Evolutionary conservation across 2,329 filamentous ascomycete species (phyloP), one percentile per base, ranked within the genome.

Genomic region (Lecanicillium sp.): DNA sequence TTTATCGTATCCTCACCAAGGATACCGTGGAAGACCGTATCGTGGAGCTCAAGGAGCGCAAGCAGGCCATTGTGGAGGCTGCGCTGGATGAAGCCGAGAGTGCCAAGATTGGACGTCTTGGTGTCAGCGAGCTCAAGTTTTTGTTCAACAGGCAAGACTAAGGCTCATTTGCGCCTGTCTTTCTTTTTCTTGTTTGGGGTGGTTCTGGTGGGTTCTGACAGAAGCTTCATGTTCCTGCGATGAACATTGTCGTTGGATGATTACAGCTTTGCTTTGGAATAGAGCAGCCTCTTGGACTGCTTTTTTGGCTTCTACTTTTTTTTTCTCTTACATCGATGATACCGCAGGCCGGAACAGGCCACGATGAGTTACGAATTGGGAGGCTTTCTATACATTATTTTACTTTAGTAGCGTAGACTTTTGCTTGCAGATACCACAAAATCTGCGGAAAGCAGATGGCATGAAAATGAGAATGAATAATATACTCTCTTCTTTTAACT

Each of bases 21-120:
- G 72, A 77, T 5, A 95, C 89, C 0, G 84, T 96, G 2, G 89
- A 96, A 58, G 88, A 95, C 54, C 78, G 88, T 7, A 95, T 96
- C 46, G 66, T 90, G 22, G 71, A 70, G 17, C 64, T 95, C 13
- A 88, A 95, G 56, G 76, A 89, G 37, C 71, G 77, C 57, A 96
- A 95, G 66, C 76, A 83, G 17, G 69, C 75, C 31, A 66, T 94
- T 28, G 86, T 95, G 28, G 80, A 86, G 44, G 73, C 78, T 9
- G 89, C 88, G 1, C 71, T 96, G 17, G 85, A 92, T 50, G 87
- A 94, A 60, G 74, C 75, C 18, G 82, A 79, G 29, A 74, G 74
- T 25, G 74, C 76, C 52, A 76, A 70, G 43, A 68, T 94, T 37
- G 77, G 78, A 7, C 71, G 84, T 29, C 68, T 95, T 11, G 75